phyloP scores from a whole-genome alignment of 495 filamentous ascomycete genomes.

The Thozetella sp. region DNA sequence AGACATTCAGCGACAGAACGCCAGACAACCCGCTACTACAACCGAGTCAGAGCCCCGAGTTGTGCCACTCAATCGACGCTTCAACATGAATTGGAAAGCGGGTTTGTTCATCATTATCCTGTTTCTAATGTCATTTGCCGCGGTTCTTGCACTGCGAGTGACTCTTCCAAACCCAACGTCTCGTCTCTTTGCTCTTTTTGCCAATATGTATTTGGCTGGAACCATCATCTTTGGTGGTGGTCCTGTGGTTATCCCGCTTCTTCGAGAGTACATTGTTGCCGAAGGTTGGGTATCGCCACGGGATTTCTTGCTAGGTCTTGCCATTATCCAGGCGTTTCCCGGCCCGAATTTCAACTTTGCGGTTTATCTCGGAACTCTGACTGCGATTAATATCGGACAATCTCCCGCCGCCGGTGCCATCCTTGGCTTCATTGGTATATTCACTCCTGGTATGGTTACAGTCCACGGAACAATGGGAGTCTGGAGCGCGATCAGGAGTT shows the following conservation, averaged over 20 bases:
- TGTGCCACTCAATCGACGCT: too few species aligned
- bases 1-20: too few species aligned
- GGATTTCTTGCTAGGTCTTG: constrained; percentile 82
- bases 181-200: constrained; percentile 75
- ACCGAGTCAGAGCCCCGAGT: too few species aligned
- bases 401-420: constrained; percentile 47
- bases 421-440: constrained; percentile 72
- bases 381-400: constrained; percentile 38
- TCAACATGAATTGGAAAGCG: too few species aligned
- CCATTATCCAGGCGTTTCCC: constrained; percentile 81
- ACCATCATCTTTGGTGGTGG: constrained; percentile 89
- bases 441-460: constrained; percentile 67
- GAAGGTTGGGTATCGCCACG: constrained; percentile 78
- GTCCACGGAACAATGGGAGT: constrained; percentile 69
- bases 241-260: constrained; percentile 81
- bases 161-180: constrained; percentile 69
- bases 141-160: too few species aligned
- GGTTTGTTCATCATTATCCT: too few species aligned
- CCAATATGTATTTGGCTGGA: constrained; percentile 82
- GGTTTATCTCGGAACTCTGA: constrained; percentile 71
- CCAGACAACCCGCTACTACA: too few species aligned
- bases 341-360: constrained; percentile 91
- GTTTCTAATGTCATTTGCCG: too few species aligned
- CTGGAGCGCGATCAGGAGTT: constrained; percentile 62
- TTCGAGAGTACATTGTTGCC: constrained; percentile 78